Evolutionary conservation across 148 eudicot genomes (phyloP).

Genomic region (Rhododendron griersonianum): DNA sequence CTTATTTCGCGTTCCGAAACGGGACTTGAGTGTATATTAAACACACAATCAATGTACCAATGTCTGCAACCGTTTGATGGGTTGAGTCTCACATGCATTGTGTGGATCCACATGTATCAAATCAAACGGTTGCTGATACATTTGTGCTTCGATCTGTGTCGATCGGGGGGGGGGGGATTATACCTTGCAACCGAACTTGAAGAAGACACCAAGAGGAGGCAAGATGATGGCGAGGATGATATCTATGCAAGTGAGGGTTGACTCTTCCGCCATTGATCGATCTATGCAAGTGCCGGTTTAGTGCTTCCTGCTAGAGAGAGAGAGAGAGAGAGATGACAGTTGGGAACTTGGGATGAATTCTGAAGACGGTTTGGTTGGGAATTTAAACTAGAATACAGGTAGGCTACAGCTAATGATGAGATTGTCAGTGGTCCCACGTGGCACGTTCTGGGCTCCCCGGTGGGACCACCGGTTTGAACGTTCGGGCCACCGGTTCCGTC

Average conservation of each 20-base stretch:
- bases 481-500: no score
- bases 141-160: background rate
- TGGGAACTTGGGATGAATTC: background rate
- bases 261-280: conserved; percentile 2
- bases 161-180: background rate
- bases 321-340: background rate
- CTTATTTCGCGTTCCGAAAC: no score
- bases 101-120: no score
- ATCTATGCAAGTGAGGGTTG: conserved; percentile 37
- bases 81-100: background rate
- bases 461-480: background rate
- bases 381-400: background rate
- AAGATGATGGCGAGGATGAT: conserved; percentile 45
- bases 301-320: background rate
- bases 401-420: background rate
- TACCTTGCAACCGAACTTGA: conserved; percentile 46
- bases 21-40: no score
- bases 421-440: background rate
- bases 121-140: no score
- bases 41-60: no score
- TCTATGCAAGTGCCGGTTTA: no score
- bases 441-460: background rate
- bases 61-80: background rate
- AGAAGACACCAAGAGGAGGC: conserved; percentile 60
- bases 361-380: background rate